Conservation (phyloP, 371 early-diverging fungal species). For the Mucor piriformis region DNA sequence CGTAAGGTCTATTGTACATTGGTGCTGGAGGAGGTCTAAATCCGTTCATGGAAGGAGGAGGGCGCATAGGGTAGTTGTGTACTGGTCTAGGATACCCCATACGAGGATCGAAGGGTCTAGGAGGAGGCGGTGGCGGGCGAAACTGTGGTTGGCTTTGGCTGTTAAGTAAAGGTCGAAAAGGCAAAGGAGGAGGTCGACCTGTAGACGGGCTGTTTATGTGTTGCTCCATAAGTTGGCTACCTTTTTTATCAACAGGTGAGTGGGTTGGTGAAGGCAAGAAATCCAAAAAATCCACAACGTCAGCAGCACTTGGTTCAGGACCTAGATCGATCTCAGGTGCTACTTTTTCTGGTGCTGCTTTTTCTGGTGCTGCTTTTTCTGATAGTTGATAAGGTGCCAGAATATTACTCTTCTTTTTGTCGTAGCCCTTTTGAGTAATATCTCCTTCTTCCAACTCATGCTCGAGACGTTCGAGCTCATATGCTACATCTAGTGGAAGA, state of each 20-base stretch:
- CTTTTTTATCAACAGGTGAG: slow-evolving; percentile 32
- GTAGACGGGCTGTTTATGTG: slow-evolving; percentile 13
- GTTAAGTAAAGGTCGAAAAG: neutral
- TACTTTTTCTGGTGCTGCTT: neutral
- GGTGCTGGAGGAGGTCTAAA: slow-evolving; percentile 5
- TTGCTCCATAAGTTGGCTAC: slow-evolving; percentile 33
- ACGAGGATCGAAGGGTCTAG: slow-evolving; percentile 23
- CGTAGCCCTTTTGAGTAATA: slow-evolving; percentile 72
- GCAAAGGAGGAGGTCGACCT: neutral
- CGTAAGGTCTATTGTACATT: slow-evolving; percentile 1
- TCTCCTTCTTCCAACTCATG: slow-evolving; percentile 68
- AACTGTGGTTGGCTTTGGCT: neutral
- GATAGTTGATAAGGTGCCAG: slow-evolving; percentile 22
- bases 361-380: neutral
- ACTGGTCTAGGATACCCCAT: slow-evolving; percentile 15
- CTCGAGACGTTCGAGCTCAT: slow-evolving; percentile 51
- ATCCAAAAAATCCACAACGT: slow-evolving; percentile 52
- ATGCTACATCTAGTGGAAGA: slow-evolving; percentile 48
- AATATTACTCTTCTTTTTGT: slow-evolving; percentile 54
- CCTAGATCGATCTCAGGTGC: slow-evolving; percentile 21
- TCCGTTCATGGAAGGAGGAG: slow-evolving; percentile 7
- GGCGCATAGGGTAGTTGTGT: slow-evolving; percentile 4
- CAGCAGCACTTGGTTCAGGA: slow-evolving; percentile 54
- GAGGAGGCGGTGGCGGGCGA: slow-evolving; percentile 3
- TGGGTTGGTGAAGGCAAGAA: slow-evolving; percentile 51